These are phyloP conservation scores for Strobilomyces echinocephalus DNA, from an alignment of 768 basidiomycete species.

Conservation along the genomic window DNA sequence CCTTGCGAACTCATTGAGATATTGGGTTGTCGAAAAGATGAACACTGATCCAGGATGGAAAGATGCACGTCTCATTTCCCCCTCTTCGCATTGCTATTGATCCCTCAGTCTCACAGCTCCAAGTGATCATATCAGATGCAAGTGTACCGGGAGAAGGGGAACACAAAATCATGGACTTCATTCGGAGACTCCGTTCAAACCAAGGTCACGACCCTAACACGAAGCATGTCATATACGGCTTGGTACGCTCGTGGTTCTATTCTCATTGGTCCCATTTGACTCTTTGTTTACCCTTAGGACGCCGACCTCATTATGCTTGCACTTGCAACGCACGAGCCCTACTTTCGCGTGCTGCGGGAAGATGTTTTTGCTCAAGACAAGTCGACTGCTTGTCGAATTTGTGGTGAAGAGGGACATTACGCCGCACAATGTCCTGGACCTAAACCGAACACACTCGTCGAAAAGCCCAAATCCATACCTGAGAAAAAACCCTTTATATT, in stretches of 20 bases:
- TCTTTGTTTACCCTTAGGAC: conserved; percentile 51
- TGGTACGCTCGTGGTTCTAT: conserved; percentile 47
- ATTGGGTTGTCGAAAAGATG: conserved; percentile 95
- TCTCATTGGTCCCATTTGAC: conserved; percentile 4
- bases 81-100: background rate
- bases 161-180: conserved; percentile 99
- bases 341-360: conserved; percentile 95
- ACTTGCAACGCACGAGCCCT: conserved; percentile 96
- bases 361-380: conserved; percentile 92
- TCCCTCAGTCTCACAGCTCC: conserved; percentile 48
- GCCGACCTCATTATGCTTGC: conserved; percentile 99
- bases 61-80: conserved; percentile 45
- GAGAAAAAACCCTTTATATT: conserved; percentile 95
- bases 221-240: conserved; percentile 92
- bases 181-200: conserved; percentile 83
- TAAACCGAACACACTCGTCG: conserved; percentile 52
- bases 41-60: conserved; percentile 97
- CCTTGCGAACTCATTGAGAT: conserved; percentile 80
- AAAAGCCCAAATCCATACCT: conserved; percentile 46
- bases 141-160: conserved; percentile 98
- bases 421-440: conserved; percentile 90
- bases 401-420: conserved; percentile 93
- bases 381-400: conserved; percentile 78
- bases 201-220: conserved; percentile 94
- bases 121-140: conserved; percentile 96